A percentile compares a stretch with the other conserved stretches of the same genome.
Conservation (phyloP, 257 asterid species). For the Solanum rostratum region DNA sequence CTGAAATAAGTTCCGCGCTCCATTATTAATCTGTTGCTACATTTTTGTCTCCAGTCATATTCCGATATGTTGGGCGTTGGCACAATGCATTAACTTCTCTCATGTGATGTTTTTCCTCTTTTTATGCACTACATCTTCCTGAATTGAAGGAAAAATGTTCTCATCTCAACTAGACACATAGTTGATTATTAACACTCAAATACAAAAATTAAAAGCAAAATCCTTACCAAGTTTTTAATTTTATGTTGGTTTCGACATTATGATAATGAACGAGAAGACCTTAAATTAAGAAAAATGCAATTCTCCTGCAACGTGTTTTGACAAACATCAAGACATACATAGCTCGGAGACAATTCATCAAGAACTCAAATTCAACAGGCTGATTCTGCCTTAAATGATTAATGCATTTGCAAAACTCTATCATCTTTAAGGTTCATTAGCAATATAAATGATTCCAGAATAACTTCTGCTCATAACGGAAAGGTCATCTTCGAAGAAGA, state of each 20-base stretch:
- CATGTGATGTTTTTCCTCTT: background rate
- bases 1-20: no score
- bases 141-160: background rate
- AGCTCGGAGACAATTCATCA: background rate
- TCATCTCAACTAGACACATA: background rate
- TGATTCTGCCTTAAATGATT: background rate
- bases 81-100: background rate
- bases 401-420: background rate
- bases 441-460: background rate
- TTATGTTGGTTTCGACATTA: background rate
- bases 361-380: background rate
- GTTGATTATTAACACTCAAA: background rate
- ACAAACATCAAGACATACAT: background rate
- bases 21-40: background rate
- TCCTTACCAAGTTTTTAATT: background rate
- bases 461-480: background rate
- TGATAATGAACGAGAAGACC: background rate
- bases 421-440: background rate
- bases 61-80: background rate
- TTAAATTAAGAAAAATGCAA: background rate
- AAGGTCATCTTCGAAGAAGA: background rate
- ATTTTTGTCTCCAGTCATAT: background rate
- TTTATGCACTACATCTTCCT: background rate
- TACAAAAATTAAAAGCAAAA: background rate
- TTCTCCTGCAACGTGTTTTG: background rate